phyloP scores from a whole-genome alignment of 2,329 filamentous ascomycete species.

The Xylariaceae sp. region DNA sequence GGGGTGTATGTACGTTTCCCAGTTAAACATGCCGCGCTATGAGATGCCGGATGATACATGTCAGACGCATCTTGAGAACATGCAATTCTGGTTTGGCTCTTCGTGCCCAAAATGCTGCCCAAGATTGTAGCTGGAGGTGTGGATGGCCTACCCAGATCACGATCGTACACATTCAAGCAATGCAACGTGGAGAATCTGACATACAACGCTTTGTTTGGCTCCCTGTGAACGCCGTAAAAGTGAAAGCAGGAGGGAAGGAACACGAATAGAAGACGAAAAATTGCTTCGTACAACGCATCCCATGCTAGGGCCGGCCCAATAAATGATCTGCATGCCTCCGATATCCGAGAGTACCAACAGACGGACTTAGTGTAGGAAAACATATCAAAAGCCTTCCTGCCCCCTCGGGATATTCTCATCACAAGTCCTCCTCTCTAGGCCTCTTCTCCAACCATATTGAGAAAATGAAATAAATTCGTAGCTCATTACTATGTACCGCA shows the following conservation, averaged over 20 bases:
- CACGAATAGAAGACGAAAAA: constrained; percentile 3
- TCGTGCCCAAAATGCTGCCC: constrained; percentile 25
- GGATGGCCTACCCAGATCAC: not conserved
- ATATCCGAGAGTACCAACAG: constrained; percentile 5
- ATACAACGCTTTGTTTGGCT: constrained; percentile 1
- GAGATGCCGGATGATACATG: not conserved
- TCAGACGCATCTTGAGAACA: not conserved
- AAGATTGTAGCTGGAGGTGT: constrained; percentile 25
- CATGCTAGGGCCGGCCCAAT: constrained; percentile 4
- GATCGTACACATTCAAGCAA: constrained; percentile 9
- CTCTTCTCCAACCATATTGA: constrained; percentile 19
- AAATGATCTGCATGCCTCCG: constrained; percentile 20
- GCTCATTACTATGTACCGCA: constrained; percentile 36
- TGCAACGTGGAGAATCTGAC: constrained; percentile 23
- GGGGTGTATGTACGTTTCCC: not conserved
- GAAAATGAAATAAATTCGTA: constrained; percentile 32
- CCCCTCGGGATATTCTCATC: constrained; percentile 1
- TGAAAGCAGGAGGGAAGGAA: constrained; percentile 1
- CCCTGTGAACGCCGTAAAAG: constrained; percentile 11
- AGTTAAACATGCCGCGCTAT: not conserved
- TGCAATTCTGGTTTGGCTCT: constrained; percentile 16
- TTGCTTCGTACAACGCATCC: constrained; percentile 25
- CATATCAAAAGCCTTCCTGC: constrained; percentile 19
- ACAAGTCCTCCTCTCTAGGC: constrained; percentile 14
- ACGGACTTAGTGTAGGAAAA: not conserved